phyloP scores from a whole-genome alignment of 1,284 basidiomycete species.

The Ganoderma meredithae region DNA sequence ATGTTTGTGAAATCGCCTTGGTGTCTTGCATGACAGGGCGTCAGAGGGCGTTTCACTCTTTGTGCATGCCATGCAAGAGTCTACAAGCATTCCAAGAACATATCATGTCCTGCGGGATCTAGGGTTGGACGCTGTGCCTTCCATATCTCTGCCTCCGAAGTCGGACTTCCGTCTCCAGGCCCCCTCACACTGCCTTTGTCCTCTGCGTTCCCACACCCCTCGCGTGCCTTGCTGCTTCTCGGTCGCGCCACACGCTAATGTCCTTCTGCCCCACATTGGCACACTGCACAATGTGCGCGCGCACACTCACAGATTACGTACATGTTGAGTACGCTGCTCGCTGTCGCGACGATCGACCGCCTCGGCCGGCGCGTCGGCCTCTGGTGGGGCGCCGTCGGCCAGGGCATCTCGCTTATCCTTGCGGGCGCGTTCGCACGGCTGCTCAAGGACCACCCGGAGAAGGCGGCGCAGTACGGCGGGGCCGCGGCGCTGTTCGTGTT shows the following conservation, averaged over 20 bases:
- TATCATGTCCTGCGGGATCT: too few species aligned
- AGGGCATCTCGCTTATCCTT: slow-evolving; percentile 49
- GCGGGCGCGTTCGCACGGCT: slow-evolving; percentile 54
- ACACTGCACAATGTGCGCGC: background rate
- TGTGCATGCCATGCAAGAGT: too few species aligned
- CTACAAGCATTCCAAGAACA: too few species aligned
- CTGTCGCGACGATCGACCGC: slow-evolving; percentile 55
- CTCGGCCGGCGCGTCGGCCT: slow-evolving; percentile 56
- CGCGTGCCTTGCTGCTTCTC: slow-evolving; percentile 13
- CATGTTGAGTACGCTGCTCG: slow-evolving; percentile 52
- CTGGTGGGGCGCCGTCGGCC: slow-evolving; percentile 52
- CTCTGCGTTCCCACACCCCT: background rate
- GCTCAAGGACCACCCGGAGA: slow-evolving; percentile 52
- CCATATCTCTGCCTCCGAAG: background rate
- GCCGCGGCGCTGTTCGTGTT: slow-evolving; percentile 58
- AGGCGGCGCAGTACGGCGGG: slow-evolving; percentile 51
- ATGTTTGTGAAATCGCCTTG: too few species aligned
- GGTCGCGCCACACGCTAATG: slow-evolving; percentile 5
- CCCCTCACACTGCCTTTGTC: background rate
- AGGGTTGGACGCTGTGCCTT: too few species aligned
- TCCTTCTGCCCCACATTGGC: slow-evolving; percentile 8
- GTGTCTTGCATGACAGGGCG: too few species aligned
- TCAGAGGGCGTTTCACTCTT: too few species aligned
- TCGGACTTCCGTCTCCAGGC: background rate
- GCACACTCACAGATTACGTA: slow-evolving; percentile 49